phyloP scores from a whole-genome alignment of 2,329 filamentous ascomycete genomes.

The Fusarium sublunatum region DNA sequence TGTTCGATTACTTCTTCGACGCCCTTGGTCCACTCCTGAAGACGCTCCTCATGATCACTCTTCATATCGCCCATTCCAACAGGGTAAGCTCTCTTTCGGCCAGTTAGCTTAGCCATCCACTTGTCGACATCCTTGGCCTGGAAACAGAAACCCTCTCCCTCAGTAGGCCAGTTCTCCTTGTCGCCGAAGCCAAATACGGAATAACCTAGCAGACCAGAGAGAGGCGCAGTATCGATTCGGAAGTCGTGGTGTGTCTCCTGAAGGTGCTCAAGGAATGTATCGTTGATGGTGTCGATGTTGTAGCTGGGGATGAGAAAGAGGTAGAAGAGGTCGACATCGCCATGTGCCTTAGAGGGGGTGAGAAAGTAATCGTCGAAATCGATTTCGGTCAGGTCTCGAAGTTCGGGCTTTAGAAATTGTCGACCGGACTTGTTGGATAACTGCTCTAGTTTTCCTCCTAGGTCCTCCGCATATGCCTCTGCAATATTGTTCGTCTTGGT shows the following conservation, averaged over 20 bases:
- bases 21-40: slow-evolving; percentile 83
- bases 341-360: slow-evolving; percentile 71
- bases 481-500: slow-evolving; percentile 83
- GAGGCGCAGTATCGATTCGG: slow-evolving; percentile 88
- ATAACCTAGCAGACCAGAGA: slow-evolving; percentile 83
- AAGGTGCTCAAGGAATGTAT: slow-evolving; percentile 87
- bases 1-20: slow-evolving; percentile 75
- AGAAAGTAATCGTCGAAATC: slow-evolving; percentile 96
- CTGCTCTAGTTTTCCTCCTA: slow-evolving; percentile 64
- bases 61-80: slow-evolving; percentile 90
- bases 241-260: slow-evolving; percentile 97
- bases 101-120: slow-evolving; percentile 97
- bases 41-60: slow-evolving; percentile 71
- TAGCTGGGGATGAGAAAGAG: slow-evolving; percentile 88
- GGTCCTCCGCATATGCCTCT: slow-evolving; percentile 67
- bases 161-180: slow-evolving; percentile 89
- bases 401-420: slow-evolving; percentile 66
- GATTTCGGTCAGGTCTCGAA: slow-evolving; percentile 83
- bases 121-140: slow-evolving; percentile 91
- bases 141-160: slow-evolving; percentile 90
- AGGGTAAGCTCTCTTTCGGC: slow-evolving; percentile 86
- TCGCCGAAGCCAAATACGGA: slow-evolving; percentile 96
- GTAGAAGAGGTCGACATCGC: slow-evolving; percentile 78
- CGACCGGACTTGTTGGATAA: slow-evolving; percentile 55
- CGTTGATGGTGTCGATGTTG: slow-evolving; percentile 93